These are phyloP conservation scores for Tulasnella sp. DNA, from an alignment of 768 basidiomycete genomes.

Conservation along the genomic window DNA sequence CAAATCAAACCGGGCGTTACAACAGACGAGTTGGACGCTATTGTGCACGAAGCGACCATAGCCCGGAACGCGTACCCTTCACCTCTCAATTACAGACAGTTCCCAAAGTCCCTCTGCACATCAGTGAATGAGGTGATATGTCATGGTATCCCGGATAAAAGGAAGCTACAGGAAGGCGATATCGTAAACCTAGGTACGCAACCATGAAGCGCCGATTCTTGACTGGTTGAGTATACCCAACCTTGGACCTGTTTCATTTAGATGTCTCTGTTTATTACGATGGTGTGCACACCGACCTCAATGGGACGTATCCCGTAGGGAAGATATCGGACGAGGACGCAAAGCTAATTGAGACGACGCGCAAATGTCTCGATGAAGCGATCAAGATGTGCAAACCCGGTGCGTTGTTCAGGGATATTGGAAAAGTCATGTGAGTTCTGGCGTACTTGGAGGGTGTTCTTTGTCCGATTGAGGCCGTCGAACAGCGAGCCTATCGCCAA, in stretches of 20 bases:
- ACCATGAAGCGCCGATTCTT: conserved; percentile 10
- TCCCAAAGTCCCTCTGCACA: conserved; percentile 96
- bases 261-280: conserved; percentile 73
- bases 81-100: conserved; percentile 79
- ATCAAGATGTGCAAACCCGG: conserved; percentile 94
- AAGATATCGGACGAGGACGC: conserved; percentile 69
- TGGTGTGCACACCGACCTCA: conserved; percentile 86
- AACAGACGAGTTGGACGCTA: conserved; percentile 86
- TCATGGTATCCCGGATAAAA: conserved; percentile 88
- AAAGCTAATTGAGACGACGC: conserved; percentile 70
- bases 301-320: conserved; percentile 86
- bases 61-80: conserved; percentile 89
- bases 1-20: conserved; percentile 83
- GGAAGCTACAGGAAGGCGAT: conserved; percentile 79
- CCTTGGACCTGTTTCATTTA: conserved; percentile 23
- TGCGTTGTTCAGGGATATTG: conserved; percentile 74
- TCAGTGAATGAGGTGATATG: conserved; percentile 95
- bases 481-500: conserved; percentile 73
- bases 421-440: conserved; percentile 64
- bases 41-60: conserved; percentile 85
- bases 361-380: conserved; percentile 73
- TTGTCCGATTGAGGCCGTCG: neutral
- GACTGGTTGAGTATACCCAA: neutral
- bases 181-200: conserved; percentile 82
- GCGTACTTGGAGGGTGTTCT: neutral